Evolutionary conservation across 495 filamentous ascomycete genomes (phyloP).

Genomic region (Arthonia radiata): DNA sequence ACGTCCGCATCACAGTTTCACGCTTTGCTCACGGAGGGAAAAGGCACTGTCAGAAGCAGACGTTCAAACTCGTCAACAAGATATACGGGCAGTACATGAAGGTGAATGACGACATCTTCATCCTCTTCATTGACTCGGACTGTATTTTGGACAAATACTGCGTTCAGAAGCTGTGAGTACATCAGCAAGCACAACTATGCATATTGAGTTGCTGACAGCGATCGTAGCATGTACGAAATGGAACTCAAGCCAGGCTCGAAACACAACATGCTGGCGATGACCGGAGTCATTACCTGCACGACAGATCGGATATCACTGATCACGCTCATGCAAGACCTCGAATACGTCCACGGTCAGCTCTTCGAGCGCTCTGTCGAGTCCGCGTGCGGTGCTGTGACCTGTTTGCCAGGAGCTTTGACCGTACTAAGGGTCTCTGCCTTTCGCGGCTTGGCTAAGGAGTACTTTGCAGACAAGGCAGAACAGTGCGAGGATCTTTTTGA

Average conservation of each 20-base stretch:
- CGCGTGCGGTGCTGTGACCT: slow-evolving; percentile 83
- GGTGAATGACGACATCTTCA: slow-evolving; percentile 76
- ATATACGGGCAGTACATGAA: slow-evolving; percentile 78
- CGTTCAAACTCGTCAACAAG: slow-evolving; percentile 84
- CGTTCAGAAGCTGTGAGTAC: slow-evolving; percentile 96
- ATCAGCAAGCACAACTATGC: too few relatives aligned
- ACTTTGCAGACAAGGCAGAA: slow-evolving; percentile 93
- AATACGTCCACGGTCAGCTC: slow-evolving; percentile 92
- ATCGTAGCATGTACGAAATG: too few relatives aligned
- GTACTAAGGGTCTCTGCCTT: slow-evolving; percentile 94
- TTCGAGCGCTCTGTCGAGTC: slow-evolving; percentile 96
- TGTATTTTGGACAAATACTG: slow-evolving; percentile 85
- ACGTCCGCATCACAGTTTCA: slow-evolving; percentile 70
- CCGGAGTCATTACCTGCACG: slow-evolving; percentile 87
- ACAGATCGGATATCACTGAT: slow-evolving; percentile 73
- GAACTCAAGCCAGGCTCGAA: slow-evolving; percentile 86
- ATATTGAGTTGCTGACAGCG: too few relatives aligned
- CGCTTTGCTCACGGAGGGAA: slow-evolving; percentile 89
- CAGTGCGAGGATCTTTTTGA: slow-evolving; percentile 93
- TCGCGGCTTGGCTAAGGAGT: slow-evolving; percentile 92
- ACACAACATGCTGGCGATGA: slow-evolving; percentile 93
- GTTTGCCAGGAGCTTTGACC: slow-evolving; percentile 80
- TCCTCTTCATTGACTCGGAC: slow-evolving; percentile 95
- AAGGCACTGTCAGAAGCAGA: slow-evolving; percentile 75
- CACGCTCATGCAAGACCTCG: slow-evolving; percentile 89